Evolutionary conservation across 495 filamentous ascomycete genomes (phyloP), one percentile per base, ranked within the genome.

Genomic region (Trichoderma reesei): DNA sequence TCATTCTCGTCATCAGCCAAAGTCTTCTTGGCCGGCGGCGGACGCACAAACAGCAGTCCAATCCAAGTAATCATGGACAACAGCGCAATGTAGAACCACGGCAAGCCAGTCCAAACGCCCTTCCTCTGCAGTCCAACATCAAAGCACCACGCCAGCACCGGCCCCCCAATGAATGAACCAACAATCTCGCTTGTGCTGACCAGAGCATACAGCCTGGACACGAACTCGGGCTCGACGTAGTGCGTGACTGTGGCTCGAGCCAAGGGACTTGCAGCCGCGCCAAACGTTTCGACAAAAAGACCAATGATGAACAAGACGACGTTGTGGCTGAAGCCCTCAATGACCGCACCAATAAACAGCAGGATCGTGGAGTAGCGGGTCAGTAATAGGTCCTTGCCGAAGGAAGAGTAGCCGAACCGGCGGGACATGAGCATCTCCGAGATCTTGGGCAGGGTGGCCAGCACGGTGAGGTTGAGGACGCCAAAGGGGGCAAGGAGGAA

Each of bases 151-250:
- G 84, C 85, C 63, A 85, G 74, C 0, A 81, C 69, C 0, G 84
- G 72, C 16, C 81, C 81, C 3, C 80, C 83, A 34, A 82, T 66
- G 10, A 85, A 73, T n/a, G 75, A 76, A 14, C 83, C 82, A 31
- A 82, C 60, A 0, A 80, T 80, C 66, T 87, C 83, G 14, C 83
- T 65, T 11, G 86, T 78, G 65, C 79, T 81, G 61, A 87, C 79
- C 41, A 85, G 72, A 0, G 80, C 82, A 64, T 82, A 86, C 14
- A 86, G 69, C 3, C 83, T 75, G 9, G 84, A 83, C 0, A 82
- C 83, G 62, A 85, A 78, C 16, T 82, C 74, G 0, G 78, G 72
- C 26, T 81, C 69, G 13, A 86, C 82, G 13, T 84, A 72, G 0
- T 77, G 77, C 2, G 82, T 83, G 18, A 83, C 69, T 34, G 85